Percentiles rank a stretch among this genome's conserved stretches.
Conservation (phyloP, 1,284 basidiomycete genomes). For the Ceratorhiza oryzae-sativae region DNA sequence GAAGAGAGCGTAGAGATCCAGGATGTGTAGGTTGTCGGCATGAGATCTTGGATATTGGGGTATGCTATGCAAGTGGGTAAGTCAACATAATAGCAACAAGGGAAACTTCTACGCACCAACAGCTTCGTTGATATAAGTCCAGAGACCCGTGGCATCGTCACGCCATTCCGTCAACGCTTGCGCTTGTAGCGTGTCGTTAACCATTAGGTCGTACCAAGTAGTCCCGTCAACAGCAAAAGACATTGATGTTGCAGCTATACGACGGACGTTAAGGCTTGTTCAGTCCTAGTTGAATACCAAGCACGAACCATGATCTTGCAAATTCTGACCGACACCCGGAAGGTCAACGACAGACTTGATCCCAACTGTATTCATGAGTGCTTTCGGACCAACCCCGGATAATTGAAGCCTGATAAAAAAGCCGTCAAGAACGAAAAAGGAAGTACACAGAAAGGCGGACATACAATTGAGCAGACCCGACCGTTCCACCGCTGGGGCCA, state of each 20-base stretch:
- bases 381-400: conserved; percentile 68
- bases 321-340: conserved; percentile 62
- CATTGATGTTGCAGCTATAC: conserved; percentile 13
- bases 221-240: conserved; percentile 28
- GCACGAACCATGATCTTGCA: conserved; percentile 61
- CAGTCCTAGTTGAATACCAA: too few relatives aligned
- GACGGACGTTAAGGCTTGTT: too few relatives aligned
- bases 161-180: conserved; percentile 47
- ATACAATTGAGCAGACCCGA: conserved; percentile 54
- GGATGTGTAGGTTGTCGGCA: conserved; percentile 6
- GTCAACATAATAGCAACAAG: not conserved
- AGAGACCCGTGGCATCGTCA: conserved; percentile 47
- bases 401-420: conserved; percentile 49
- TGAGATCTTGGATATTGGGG: conserved; percentile 30
- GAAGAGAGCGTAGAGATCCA: conserved; percentile 24
- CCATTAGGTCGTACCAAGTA: conserved; percentile 50
- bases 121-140: conserved; percentile 54
- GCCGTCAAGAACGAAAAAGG: conserved; percentile 39
- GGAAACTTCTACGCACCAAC: conserved; percentile 43
- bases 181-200: conserved; percentile 44
- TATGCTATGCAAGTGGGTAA: not conserved
- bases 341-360: conserved; percentile 63
- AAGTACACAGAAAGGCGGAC: conserved; percentile 49
- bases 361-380: conserved; percentile 57
- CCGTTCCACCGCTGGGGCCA: conserved; percentile 46